Percentiles rank a stretch among this genome's conserved stretches.
phyloP scores from a whole-genome alignment of 352 stramenopile species.

The Globisporangium uncinulatum region DNA sequence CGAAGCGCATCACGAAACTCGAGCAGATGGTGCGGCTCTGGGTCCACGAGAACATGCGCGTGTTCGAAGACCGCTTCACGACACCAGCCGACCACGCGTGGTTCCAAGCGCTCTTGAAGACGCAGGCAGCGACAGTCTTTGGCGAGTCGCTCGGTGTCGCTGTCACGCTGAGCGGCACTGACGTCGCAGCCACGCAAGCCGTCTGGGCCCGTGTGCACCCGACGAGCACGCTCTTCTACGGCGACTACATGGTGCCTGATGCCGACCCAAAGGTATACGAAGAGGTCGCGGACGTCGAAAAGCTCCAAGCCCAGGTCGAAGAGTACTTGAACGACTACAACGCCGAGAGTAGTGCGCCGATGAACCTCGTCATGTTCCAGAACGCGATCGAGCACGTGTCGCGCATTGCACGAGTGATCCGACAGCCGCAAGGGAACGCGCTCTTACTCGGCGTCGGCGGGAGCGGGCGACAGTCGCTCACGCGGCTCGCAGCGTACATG shows the following conservation, averaged over 20 bases:
- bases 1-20: constrained; percentile 60
- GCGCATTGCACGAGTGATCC: constrained; percentile 74
- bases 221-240: constrained; percentile 72
- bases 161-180: constrained; percentile 3
- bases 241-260: constrained; percentile 91
- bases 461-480: constrained; percentile 89
- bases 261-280: constrained; percentile 90
- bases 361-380: constrained; percentile 88
- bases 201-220: constrained; percentile 67
- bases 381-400: constrained; percentile 88
- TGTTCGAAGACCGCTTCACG: constrained; percentile 87
- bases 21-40: constrained; percentile 72
- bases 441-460: constrained; percentile 92
- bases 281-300: constrained; percentile 85
- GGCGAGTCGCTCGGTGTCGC: constrained; percentile 32
- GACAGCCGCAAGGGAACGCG: constrained; percentile 85
- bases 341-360: constrained; percentile 76
- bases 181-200: constrained; percentile 23
- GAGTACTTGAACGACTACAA: constrained; percentile 89
- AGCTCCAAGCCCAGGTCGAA: constrained; percentile 70
- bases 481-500: constrained; percentile 90
- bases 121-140: constrained; percentile 51
- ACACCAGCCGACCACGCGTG: constrained; percentile 65
- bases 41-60: constrained; percentile 83
- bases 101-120: constrained; percentile 68